These are phyloP conservation scores for Brachypodium distachyon DNA, from an alignment of 202 grass and related monocot species.

Conservation along the genomic window DNA sequence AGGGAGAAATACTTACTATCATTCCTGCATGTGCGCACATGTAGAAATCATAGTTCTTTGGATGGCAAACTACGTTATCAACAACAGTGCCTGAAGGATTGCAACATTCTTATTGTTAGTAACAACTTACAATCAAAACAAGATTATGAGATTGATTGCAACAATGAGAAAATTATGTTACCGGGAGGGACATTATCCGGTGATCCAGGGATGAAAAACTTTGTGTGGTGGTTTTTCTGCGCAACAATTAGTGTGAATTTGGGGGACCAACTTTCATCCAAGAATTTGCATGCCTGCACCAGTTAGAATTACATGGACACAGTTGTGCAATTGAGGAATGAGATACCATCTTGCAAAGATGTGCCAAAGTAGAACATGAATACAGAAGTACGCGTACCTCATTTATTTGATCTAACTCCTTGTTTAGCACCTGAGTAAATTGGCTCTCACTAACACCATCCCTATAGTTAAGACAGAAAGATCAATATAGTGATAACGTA, in stretches of 20 bases:
- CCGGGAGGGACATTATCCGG: slow-evolving; percentile 80
- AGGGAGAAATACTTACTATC: slow-evolving; percentile 40
- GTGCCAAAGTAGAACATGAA: not conserved
- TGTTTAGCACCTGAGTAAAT: slow-evolving; percentile 80
- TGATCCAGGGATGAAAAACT: slow-evolving; percentile 56
- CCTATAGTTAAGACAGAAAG: slow-evolving; percentile 21
- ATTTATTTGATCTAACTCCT: slow-evolving; percentile 86
- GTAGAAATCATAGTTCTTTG: slow-evolving; percentile 75
- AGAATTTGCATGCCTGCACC: slow-evolving; percentile 67
- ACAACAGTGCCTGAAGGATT: slow-evolving; percentile 50
- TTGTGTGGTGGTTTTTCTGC: slow-evolving; percentile 91
- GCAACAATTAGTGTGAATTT: slow-evolving; percentile 86
- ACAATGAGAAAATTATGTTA: not conserved
- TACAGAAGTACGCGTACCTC: slow-evolving; percentile 23
- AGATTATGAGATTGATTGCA: not conserved
- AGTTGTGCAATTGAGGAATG: not conserved
- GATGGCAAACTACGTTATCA: slow-evolving; percentile 66
- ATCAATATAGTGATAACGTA: not conserved
- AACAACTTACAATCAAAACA: not conserved
- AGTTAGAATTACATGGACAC: not conserved
- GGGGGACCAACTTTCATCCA: slow-evolving; percentile 70
- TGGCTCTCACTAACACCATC: slow-evolving; percentile 87
- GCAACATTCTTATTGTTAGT: not conserved
- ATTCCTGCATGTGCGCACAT: slow-evolving; percentile 70
- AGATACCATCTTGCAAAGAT: not conserved